Evolutionary conservation across 768 basidiomycete genomes (phyloP).

Genomic region (Gymnopilus junonius): DNA sequence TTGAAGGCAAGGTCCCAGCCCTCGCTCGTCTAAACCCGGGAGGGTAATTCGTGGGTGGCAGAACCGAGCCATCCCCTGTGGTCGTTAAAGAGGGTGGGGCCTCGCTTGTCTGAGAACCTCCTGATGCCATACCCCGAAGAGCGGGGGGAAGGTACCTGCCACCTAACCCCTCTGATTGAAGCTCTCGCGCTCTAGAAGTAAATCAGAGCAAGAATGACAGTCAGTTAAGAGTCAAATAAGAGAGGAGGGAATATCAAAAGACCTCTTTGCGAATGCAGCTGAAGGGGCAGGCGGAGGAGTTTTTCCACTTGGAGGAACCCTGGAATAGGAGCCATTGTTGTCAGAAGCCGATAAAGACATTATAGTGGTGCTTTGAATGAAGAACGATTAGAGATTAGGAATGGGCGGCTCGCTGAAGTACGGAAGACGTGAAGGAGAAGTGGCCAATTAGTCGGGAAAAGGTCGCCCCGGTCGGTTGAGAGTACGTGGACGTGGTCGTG

Average conservation of each 20-base stretch:
- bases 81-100: constrained; percentile 59
- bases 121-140: constrained; percentile 70
- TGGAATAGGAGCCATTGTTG: constrained; percentile 81
- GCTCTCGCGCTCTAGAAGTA: constrained; percentile 74
- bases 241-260: constrained; percentile 9
- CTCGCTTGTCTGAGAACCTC: constrained; percentile 77
- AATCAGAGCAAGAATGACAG: constrained; percentile 13
- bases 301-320: constrained; percentile 80
- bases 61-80: constrained; percentile 56
- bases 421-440: constrained; percentile 29
- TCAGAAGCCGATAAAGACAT: constrained; percentile 91
- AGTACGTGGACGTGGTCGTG: constrained; percentile 41
- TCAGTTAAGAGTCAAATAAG: constrained; percentile 16
- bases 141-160: constrained; percentile 82
- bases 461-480: constrained; percentile 39
- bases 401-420: constrained; percentile 31
- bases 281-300: constrained; percentile 91
- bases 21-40: constrained; percentile 92
- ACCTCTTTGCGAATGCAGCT: constrained; percentile 85
- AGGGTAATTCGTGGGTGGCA: constrained; percentile 79
- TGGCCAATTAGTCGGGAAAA: constrained; percentile 36
- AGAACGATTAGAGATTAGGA: constrained; percentile 85
- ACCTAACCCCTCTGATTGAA: constrained; percentile 74
- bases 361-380: constrained; percentile 64
- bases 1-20: constrained; percentile 97